Evolutionary conservation across 768 basidiomycete genomes (phyloP), one percentile per base, ranked within the genome.

Genomic region (Inosperma sp.): DNA sequence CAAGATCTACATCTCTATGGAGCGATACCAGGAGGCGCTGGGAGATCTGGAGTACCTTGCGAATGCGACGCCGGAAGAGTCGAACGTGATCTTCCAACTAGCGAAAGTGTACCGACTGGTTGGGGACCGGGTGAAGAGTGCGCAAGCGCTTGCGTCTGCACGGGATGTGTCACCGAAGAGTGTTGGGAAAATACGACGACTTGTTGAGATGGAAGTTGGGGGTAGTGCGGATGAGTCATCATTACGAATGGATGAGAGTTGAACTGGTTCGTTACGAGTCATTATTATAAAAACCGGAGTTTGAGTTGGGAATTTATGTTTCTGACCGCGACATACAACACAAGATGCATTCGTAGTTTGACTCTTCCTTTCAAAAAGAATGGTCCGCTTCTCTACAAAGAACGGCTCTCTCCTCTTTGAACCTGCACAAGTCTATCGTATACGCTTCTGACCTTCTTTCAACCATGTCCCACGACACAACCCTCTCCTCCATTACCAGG

Each of bases 41-140:
- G 66, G 77, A 53, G 90, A 93, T 66, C 77, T 98, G 64, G 84
- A 92, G 69, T 72, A 75, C 53, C 79, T 99, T 46, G 79, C 84
- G 58, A 83, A 82, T 65, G 73, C 82, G 55, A 89, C 93, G 29
- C 95, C 95, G 6, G 91, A 93, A 63, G 96, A 99, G 73, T 87
- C 93, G 48, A 97, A 97, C 71, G 89, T 98, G 50, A 82, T 94
- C 52, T 96, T 96, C 80, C 86, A 97, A 68, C 81, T 99, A 14
- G 96, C 93, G 22, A 88, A 87, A 71, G 85, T 88, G 52, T 97
- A 96, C 63, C 82, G 90, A 40, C 74, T 88, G 58, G 69, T 88
- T 49, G 91, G 91, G 29, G 77, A 92, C 68, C 80, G 82, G 57
- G 75, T 79, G 16, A 85, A 88, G 68, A 84, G 92, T 42, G 87